Base-by-base conservation (phyloP, 2,329 filamentous ascomycete genomes). In the Penicillium thymicola region DNA sequence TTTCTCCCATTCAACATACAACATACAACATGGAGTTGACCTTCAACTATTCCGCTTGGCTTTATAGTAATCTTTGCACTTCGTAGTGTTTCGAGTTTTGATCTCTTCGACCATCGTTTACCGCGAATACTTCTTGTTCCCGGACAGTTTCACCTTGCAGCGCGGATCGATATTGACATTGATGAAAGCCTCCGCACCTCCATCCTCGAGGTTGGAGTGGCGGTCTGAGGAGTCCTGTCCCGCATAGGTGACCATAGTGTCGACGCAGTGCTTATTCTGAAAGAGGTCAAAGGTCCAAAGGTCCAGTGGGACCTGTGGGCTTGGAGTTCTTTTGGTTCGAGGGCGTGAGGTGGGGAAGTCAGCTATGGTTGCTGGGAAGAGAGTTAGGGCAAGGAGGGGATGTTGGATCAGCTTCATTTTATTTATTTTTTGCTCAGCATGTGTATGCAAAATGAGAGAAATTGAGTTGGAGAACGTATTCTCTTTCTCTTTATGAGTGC, bases 221-320 rank as follows among this genome's bases (percentile, higher is more conserved):
- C 60, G 62, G 5, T 16, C 48, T 4, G 30, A 54, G 1, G 61
- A 45, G 7, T 58, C 61, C 3, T 30, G 14, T 0, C 61, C 61
- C 13, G 32, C 32, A 18, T 53, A 51, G 6, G 13, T 57, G 28
- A 27, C 28, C 5, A 32, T 36, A 4, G 28, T 16, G 10, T 58
- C 55, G 2, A 10, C 40, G 28, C 60, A 64, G 2, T 52, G 30
- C 5, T 50, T 46, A 36, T 54, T 47, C 8, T 57, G 41, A 41
- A 54, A 64, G 1, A 64, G 45, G 5, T 48, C 42, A 37, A 64
- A 55, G 30, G 43, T 42, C 59, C 58, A 64, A n/a, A n/a, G n/a
- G n/a, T n/a, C n/a, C n/a, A n/a, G 28, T 49, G 28, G 11, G 30
- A 28, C 1, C 18, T 23, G 18, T 48, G 23, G 16, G 27, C 27